Evolutionary conservation across 2,329 filamentous ascomycete genomes (phyloP), one percentile per base, ranked within the genome.

Genomic region (Xylariomycetidae sp.): DNA sequence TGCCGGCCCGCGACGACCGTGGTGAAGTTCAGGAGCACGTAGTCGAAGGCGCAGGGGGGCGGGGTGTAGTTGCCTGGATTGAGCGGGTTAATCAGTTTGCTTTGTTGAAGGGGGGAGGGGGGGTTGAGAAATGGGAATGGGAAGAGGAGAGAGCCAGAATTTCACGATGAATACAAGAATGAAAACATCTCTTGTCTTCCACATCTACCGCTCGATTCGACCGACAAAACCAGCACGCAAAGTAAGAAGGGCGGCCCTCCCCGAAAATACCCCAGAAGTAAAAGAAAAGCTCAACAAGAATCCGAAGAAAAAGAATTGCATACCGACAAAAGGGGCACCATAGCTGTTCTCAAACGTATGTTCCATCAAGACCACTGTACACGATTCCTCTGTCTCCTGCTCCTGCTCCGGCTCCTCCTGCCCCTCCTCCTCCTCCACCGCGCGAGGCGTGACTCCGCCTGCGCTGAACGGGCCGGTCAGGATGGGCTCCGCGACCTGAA

Each of bases 21-120:
- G 1, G 83, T 89, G 45, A 92, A 74, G 51, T 88, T 88, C 57
- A 92, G 77, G 16, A 77, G 72, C 12, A 89, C 81, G 20, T 78
- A 73, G 51, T 88, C 83, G 63, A 90, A 92, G 12, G 70, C 59
- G 57, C 82, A 88, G 16, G 60, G 50, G 1, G 85, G 83, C 10
- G 85, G 85, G 2, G 60, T 66, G 52, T 87, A 88, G 12, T 67
- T 57, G 28, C 76, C 78, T 82, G 38, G 39, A 31, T 36, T 41
- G 7, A 48, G 38, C 14, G 14, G n/a, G 10, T 31, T 16, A 17
- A 15, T 25, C 26, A 22, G 6, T 27, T 16, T 7, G 11, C 26
- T 22, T 25, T 11, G 20, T 17, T 16, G 20, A 15, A 60, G n/a
- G n/a, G n/a, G n/a, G n/a, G n/a, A n/a, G n/a, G n/a, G n/a, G n/a